Base-by-base conservation (phyloP, 371 early-diverging fungal genomes). In the Actinomortierella wolfii region DNA sequence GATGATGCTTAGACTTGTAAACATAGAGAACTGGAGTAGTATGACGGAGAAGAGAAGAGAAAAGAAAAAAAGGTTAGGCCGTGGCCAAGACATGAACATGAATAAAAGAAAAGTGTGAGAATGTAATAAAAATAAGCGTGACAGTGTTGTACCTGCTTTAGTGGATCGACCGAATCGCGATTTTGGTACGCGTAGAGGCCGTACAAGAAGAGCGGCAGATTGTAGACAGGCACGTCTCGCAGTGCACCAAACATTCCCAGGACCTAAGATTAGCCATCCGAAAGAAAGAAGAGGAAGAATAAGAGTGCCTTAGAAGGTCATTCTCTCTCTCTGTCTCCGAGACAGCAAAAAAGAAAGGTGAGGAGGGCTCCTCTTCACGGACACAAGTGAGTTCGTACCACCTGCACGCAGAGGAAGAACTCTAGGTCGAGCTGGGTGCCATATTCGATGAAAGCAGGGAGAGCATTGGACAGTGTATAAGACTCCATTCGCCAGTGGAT, bases 1-100 rank as follows among this genome's bases (percentile, higher is more conserved):
- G 20, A 73, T 44, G n/a, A 73, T 59, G 43, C 63, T 73, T 42
- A 73, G 62, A 14, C 67, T 63, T 20, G 67, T 73, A 49, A 73
- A 73, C 18, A 62, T 62, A 8, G 73, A 66, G 52, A 73, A 73
- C 73, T 73, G n/a, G n/a, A n/a, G n/a, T n/a, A n/a, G n/a, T n/a
- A 58, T 39, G 17, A 2, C 21, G 24, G 18, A 21, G 21, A 20
- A 47, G 47, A 47, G 47, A 47, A 3, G 21, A 8, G 15, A 8
- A 20, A 21, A 47, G 24, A 47, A 21, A 7, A 11, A 4, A 2
- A 47, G 44, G 13, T n/a, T 11, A n/a, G n/a, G n/a, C n/a, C n/a
- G n/a, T 29, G 14, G 3, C 25, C 21, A 21, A 47, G 47, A 20
- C 11, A 24, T 9, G 47, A 21, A 8, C 11, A 20, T 3, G 8